phyloP scores from a whole-genome alignment of 2,329 filamentous ascomycete genomes.

The Penicillium sp. region DNA sequence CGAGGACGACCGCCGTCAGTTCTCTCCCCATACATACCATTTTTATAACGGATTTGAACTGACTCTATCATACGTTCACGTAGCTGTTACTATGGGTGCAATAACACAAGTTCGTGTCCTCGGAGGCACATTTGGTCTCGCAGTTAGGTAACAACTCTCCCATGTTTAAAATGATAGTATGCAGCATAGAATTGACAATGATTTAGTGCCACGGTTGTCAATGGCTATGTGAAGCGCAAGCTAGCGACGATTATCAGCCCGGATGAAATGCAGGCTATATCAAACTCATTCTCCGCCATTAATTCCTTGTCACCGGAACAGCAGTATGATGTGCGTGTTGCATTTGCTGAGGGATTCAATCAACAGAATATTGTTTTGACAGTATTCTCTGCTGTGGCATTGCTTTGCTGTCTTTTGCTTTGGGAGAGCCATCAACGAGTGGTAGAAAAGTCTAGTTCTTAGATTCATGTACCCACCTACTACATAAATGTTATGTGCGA shows the following conservation, averaged over 20 bases:
- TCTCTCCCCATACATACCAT: neutral
- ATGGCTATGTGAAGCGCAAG: slow-evolving; percentile 1
- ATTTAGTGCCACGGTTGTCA: slow-evolving; percentile 1
- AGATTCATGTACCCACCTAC: neutral
- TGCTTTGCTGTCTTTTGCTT: slow-evolving; percentile 9
- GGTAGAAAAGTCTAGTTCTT: neutral
- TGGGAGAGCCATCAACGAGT: slow-evolving; percentile 11
- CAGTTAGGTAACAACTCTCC: slow-evolving; percentile 24
- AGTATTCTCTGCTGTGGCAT: slow-evolving; percentile 7
- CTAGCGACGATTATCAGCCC: neutral
- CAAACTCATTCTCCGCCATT: slow-evolving; percentile 2
- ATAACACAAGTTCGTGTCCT: slow-evolving; percentile 37
- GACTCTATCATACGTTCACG: neutral
- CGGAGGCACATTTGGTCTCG: slow-evolving; percentile 34
- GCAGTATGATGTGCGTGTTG: neutral
- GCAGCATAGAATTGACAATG: neutral
- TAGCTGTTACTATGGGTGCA: slow-evolving; percentile 35
- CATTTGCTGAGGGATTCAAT: slow-evolving; percentile 14
- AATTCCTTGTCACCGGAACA: neutral
- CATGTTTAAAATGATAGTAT: neutral
- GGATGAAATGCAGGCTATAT: neutral
- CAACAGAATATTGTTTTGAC: slow-evolving; percentile 13
- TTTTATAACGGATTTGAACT: neutral
- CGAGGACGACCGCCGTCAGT: slow-evolving; percentile 26
- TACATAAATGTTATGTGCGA: too few relatives aligned